phyloP scores from a whole-genome alignment of 805 yeast species.

The Candida xiaguanensis region DNA sequence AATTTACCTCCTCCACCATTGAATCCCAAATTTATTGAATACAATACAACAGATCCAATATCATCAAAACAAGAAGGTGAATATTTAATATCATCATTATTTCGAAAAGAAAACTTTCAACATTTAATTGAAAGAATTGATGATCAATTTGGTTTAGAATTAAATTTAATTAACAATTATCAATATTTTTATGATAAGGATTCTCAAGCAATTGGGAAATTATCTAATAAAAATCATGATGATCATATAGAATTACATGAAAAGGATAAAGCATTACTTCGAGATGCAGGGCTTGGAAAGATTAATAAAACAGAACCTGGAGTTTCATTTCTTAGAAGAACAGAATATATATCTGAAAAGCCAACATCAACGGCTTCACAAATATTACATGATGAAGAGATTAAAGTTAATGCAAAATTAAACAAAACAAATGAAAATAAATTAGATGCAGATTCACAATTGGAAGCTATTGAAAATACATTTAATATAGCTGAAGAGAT shows the following conservation, averaged over 20 bases:
- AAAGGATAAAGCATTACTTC: constrained; percentile 68
- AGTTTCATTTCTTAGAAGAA: constrained; percentile 85
- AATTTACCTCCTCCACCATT: constrained; percentile 90
- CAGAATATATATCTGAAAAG: constrained; percentile 81
- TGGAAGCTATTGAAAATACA: constrained; percentile 69
- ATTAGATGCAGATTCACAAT: constrained; percentile 59
- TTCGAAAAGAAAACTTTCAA: constrained; percentile 69
- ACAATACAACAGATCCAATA: constrained; percentile 35
- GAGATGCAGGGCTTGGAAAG: constrained; percentile 67
- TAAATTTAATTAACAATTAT: constrained; percentile 65
- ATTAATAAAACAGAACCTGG: constrained; percentile 44
- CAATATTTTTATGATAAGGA: constrained; percentile 58
- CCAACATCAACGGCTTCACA: constrained; percentile 7
- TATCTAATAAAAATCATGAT: constrained; percentile 15
- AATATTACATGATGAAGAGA: constrained; percentile 8
- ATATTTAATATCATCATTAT: constrained; percentile 63
- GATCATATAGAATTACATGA: constrained; percentile 55
- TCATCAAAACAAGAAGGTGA: constrained; percentile 37
- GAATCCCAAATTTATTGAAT: constrained; percentile 78
- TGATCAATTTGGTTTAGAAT: constrained; percentile 67
- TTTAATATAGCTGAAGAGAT: constrained; percentile 61
- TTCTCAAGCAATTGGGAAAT: constrained; percentile 11
- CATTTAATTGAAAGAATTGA: constrained; percentile 55
- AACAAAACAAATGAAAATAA: constrained; percentile 25
- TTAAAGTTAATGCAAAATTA: constrained; percentile 16